phyloP scores from a whole-genome alignment of 2,329 filamentous ascomycete species.

The Daldinia sp. region DNA sequence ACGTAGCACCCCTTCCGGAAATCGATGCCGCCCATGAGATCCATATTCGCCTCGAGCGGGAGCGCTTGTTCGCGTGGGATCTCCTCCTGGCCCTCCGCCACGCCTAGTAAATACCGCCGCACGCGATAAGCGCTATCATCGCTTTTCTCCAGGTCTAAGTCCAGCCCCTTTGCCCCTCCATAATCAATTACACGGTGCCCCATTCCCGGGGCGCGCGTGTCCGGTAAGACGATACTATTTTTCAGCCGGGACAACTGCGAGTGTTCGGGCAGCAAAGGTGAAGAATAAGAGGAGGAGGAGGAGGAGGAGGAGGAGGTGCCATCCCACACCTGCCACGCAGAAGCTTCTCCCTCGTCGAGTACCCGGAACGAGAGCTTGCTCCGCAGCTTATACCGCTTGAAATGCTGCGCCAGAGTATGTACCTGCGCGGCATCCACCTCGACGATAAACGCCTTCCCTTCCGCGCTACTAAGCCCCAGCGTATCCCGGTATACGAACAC shows the following conservation, averaged over 20 bases:
- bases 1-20: slow-evolving; percentile 98
- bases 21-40: slow-evolving; percentile 86
- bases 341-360: slow-evolving; percentile 72
- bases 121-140: slow-evolving; percentile 75
- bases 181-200: slow-evolving; percentile 62
- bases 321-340: slow-evolving; percentile 82
- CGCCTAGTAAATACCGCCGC: slow-evolving; percentile 80
- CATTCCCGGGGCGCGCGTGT: slow-evolving; percentile 67
- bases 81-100: slow-evolving; percentile 87
- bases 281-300: not conserved
- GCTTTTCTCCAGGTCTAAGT: slow-evolving; percentile 60
- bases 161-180: slow-evolving; percentile 35
- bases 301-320: slow-evolving; percentile 51
- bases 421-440: slow-evolving; percentile 82
- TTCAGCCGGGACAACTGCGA: slow-evolving; percentile 6
- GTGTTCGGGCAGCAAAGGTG: not conserved
- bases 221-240: slow-evolving; percentile 57
- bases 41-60: slow-evolving; percentile 90
- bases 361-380: slow-evolving; percentile 79
- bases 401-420: slow-evolving; percentile 72
- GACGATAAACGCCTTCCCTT: slow-evolving; percentile 72
- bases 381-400: slow-evolving; percentile 88
- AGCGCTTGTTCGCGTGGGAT: slow-evolving; percentile 77
- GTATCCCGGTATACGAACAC: slow-evolving; percentile 84
- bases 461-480: slow-evolving; percentile 44